Evolutionary conservation across 352 stramenopile species (phyloP).

Genomic region (Paralagenidium karlingii): DNA sequence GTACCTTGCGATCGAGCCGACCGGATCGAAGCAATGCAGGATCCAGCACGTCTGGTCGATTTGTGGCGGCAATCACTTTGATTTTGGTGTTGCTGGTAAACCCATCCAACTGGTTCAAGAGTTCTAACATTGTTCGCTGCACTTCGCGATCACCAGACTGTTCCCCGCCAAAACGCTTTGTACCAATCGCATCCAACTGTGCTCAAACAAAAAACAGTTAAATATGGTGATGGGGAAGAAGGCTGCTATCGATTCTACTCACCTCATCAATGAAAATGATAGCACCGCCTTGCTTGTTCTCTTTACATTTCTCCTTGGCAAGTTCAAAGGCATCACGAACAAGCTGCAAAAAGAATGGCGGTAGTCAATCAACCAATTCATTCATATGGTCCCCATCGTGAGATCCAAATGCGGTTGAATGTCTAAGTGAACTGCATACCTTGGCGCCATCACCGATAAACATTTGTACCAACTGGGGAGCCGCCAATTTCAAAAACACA

Average conservation of each 20-base stretch:
- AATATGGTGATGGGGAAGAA: not conserved
- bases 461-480: slow-evolving; percentile 97
- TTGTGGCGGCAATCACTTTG: slow-evolving; percentile 98
- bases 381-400: not conserved
- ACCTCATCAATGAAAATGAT: slow-evolving; percentile 99
- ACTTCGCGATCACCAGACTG: slow-evolving; percentile 95
- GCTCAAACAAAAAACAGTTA: not conserved
- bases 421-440: slow-evolving; percentile 4
- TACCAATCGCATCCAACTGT: slow-evolving; percentile 95
- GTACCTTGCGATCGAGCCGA: slow-evolving; percentile 88
- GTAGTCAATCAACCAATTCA: not conserved
- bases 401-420: not conserved
- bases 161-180: slow-evolving; percentile 97
- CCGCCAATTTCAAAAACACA: slow-evolving; percentile 97
- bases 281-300: slow-evolving; percentile 81
- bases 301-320: slow-evolving; percentile 88
- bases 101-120: slow-evolving; percentile 97
- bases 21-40: slow-evolving; percentile 92
- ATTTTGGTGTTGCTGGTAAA: slow-evolving; percentile 98
- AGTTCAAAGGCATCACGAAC: slow-evolving; percentile 97
- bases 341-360: slow-evolving; percentile 35
- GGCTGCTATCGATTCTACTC: not conserved
- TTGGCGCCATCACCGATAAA: slow-evolving; percentile 98
- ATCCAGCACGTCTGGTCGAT: slow-evolving; percentile 94
- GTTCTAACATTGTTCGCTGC: slow-evolving; percentile 98